Evolutionary conservation across 805 yeast genomes (phyloP).

Genomic region (Brettanomyces naardenensis): DNA sequence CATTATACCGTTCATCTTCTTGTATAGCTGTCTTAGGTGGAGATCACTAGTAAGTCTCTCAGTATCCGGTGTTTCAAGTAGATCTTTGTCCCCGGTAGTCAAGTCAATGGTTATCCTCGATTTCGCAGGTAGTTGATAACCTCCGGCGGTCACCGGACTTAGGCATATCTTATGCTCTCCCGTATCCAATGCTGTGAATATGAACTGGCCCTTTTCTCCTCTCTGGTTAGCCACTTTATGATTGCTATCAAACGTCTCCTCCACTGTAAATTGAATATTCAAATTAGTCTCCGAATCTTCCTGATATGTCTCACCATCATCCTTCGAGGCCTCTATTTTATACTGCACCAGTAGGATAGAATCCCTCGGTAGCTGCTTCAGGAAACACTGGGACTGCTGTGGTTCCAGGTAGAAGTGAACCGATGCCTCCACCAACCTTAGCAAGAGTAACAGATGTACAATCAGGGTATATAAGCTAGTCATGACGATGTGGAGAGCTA

Average conservation of each 20-base stretch:
- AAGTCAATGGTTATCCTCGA: slow-evolving; percentile 61
- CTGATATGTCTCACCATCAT: slow-evolving; percentile 4
- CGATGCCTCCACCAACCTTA: slow-evolving; percentile 6
- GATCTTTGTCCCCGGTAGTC: slow-evolving; percentile 54
- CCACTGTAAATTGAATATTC: slow-evolving; percentile 18
- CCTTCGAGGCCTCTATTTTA: slow-evolving; percentile 34
- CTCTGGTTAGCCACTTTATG: slow-evolving; percentile 70
- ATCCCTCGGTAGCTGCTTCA: slow-evolving; percentile 44
- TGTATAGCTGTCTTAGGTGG: slow-evolving; percentile 21
- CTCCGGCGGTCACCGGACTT: slow-evolving; percentile 27
- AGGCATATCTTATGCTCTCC: slow-evolving; percentile 86
- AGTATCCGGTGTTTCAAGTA: slow-evolving; percentile 32
- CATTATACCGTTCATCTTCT: slow-evolving; percentile 49
- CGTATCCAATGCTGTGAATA: slow-evolving; percentile 73
- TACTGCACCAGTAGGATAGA: slow-evolving; percentile 43
- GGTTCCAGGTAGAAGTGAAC: slow-evolving; percentile 47
- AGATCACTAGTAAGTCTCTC: background rate
- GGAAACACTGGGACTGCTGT: slow-evolving; percentile 47
- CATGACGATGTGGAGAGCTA: too few relatives aligned
- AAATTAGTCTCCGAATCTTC: slow-evolving; percentile 6
- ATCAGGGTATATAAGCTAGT: too few relatives aligned
- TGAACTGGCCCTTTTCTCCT: slow-evolving; percentile 51
- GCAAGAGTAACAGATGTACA: too few relatives aligned
- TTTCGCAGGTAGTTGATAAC: slow-evolving; percentile 36
- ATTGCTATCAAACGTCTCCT: slow-evolving; percentile 74